phyloP scores from a whole-genome alignment of 805 yeast species.

The Kazachstania psychrophila region DNA sequence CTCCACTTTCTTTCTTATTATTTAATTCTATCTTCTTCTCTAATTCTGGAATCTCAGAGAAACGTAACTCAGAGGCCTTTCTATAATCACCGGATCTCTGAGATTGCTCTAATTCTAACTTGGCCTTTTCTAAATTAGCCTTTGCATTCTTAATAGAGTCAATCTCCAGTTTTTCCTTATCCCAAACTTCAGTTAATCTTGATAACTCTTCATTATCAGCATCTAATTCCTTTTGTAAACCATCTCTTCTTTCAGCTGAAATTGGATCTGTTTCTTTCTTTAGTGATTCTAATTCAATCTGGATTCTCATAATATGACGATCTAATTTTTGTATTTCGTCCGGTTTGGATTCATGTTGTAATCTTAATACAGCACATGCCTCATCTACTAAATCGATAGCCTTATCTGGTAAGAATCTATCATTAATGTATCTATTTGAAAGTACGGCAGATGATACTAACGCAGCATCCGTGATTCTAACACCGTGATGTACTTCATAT shows the following conservation, averaged over 20 bases:
- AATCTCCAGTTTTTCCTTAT: conserved; percentile 64
- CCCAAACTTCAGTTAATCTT: conserved; percentile 80
- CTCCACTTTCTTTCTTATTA: conserved; percentile 29
- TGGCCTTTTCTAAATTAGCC: conserved; percentile 74
- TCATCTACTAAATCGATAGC: conserved; percentile 96
- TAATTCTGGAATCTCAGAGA: conserved; percentile 74
- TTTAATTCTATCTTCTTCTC: conserved; percentile 48
- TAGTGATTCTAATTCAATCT: conserved; percentile 88
- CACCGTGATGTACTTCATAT: conserved; percentile 97
- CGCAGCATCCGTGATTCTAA: conserved; percentile 84
- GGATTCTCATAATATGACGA: conserved; percentile 83
- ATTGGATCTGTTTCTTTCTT: conserved; percentile 86
- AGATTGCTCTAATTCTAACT: conserved; percentile 69
- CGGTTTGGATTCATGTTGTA: conserved; percentile 96
- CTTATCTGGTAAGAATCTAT: conserved; percentile 87
- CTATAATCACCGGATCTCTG: conserved; percentile 83
- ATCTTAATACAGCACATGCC: conserved; percentile 87
- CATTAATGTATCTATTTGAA: conserved; percentile 83
- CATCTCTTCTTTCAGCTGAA: conserved; percentile 68
- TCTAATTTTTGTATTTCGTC: conserved; percentile 87
- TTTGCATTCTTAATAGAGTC: conserved; percentile 74
- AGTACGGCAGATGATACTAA: conserved; percentile 88
- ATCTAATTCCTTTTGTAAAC: conserved; percentile 58
- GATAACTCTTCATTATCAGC: conserved; percentile 54
- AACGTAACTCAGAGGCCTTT: conserved; percentile 81